These are phyloP conservation scores for Epichloe coenophiala DNA, from an alignment of 2,329 filamentous ascomycete genomes.

Conservation along the genomic window DNA sequence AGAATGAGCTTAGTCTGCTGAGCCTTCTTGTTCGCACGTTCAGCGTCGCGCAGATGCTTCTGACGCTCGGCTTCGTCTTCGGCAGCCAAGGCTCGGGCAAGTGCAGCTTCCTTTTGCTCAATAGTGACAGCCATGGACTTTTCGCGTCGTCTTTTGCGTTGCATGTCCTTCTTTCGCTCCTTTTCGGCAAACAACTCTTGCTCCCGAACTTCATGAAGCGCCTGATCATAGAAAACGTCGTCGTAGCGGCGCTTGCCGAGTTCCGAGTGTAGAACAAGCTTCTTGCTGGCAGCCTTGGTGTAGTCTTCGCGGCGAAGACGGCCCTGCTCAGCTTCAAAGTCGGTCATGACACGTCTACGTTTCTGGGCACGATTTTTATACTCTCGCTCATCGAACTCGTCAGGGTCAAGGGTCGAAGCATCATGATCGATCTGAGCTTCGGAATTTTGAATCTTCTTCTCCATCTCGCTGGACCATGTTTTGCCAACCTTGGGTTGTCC, in stretches of 20 bases:
- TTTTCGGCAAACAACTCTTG: constrained; percentile 90
- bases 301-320: constrained; percentile 49
- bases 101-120: constrained; percentile 74
- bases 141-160: constrained; percentile 86
- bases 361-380: constrained; percentile 49
- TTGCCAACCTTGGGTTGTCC: constrained; percentile 47
- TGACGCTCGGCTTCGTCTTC: constrained; percentile 71
- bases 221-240: constrained; percentile 63
- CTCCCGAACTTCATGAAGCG: constrained; percentile 74
- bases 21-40: constrained; percentile 84
- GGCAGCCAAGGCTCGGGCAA: constrained; percentile 64
- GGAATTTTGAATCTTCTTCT: constrained; percentile 25
- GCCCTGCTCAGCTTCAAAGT: constrained; percentile 48
- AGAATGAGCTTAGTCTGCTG: constrained; percentile 79
- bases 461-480: constrained; percentile 41
- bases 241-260: constrained; percentile 66
- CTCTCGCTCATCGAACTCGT: constrained; percentile 29
- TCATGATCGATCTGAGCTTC: constrained; percentile 30
- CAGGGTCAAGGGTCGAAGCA: constrained; percentile 31
- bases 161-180: constrained; percentile 99
- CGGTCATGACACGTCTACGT: constrained; percentile 53
- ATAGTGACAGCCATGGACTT: constrained; percentile 91
- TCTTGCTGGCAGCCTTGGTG: constrained; percentile 41
- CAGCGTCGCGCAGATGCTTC: constrained; percentile 71
- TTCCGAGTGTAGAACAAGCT: constrained; percentile 54